Evolutionary conservation across 805 yeast genomes (phyloP), one percentile per base, ranked within the genome.

Genomic region (Starmerella stigmatis): DNA sequence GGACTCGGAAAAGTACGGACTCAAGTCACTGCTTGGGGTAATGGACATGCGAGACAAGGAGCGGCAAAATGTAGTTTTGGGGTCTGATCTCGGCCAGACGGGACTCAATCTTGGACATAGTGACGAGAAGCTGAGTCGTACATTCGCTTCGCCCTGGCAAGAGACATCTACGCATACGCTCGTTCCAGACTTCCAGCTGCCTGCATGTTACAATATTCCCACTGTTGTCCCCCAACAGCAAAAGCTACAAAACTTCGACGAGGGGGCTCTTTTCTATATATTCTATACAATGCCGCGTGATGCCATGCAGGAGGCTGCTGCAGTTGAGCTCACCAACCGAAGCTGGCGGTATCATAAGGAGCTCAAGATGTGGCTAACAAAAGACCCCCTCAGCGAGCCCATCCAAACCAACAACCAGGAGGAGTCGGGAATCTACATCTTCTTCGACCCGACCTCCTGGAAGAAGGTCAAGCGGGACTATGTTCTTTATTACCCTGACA

Each of bases 291-390:
- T 79, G 69, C 95, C 98, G 5, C 78, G 86, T 44, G 96, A 92
- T 60, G 78, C 86, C 4, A 69, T 89, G 61, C 99, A 92, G 64
- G 98, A 92, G 61, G 74, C 86, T 46, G 94, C 94, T 4, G 94
- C 96, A 5, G 71, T 89, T 48, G 97, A 89, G 62, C 73, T 92
- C 55, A 85, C 86, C 57, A 78, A 78, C 51, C 73, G 98, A 57
- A 92, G 89, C 65, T 92, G 99, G 99, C 75, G 97, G 54, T 92
- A 84, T 60, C 98, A 92, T 65, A 89, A 86, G 65, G 94, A 86
- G 50, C 73, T 92, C 46, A 94, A 88, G 66, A 86, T 92, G 42
- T 92, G 98, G 98, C 68, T 92, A 48, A 92, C 98, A 11, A 92
- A 92, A 63, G 96, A 86, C 58, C 83, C 94, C 23, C 76, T 77